Evolutionary conservation across 306 rosid species (phyloP), one percentile per base, ranked within the genome.

Genomic region (Cicer judaicum): DNA sequence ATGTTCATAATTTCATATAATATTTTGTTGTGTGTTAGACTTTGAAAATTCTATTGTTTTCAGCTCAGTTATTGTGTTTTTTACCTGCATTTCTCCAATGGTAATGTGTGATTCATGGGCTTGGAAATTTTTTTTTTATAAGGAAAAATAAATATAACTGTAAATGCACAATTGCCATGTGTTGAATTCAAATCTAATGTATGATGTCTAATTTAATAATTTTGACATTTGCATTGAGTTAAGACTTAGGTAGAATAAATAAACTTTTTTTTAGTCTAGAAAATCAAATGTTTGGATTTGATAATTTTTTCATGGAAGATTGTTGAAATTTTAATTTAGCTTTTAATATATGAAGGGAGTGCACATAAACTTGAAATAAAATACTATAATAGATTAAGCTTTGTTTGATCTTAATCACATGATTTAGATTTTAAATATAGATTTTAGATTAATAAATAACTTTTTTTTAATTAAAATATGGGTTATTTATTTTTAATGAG

Each of bases 21-120:
- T 54, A 41, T 43, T 75, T 10, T 54, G 67, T 7, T 11, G 21
- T 40, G 44, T 8, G 34, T 39, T 24, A 24, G 29, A 24, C 3
- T 69, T 78, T n/a, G 54, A 63, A 36, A 44, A 63, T 9, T 57
- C 9, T 64, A 38, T 24, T 55, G 16, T 24, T 48, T 34, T 56
- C 10, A 34, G 54, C 68, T 71, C 34, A 57, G 14, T 75, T 52
- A 39, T 54, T 34, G 10, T 44, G 9, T 18, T 46, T 63, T 43
- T 40, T 16, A 60, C 7, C 79, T 57, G 60, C 67, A 67, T 72
- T 81, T 14, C 34, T 52, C 13, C 15, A n/a, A 36, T 65, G 70
- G 56, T 74, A 55, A 55, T 53, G 19, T 16, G 59, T n/a, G 29
- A 14, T 9, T 50, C 11, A 54, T 18, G 34, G 36, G 34, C 5